These are phyloP conservation scores for Dactylella cylindrospora DNA, from an alignment of 2,329 filamentous ascomycete genomes.

Conservation along the genomic window DNA sequence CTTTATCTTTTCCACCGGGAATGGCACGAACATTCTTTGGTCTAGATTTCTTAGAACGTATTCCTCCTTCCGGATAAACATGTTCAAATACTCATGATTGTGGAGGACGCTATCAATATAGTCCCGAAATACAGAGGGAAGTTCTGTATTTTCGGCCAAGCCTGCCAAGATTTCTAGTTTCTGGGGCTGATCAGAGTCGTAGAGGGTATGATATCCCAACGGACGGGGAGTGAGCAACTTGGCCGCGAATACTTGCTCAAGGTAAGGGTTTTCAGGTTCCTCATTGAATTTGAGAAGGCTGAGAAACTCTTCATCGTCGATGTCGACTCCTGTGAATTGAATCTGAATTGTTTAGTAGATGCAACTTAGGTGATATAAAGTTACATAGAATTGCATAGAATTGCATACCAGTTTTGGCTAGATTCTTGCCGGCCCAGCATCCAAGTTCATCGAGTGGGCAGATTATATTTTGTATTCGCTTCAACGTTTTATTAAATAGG, in stretches of 20 bases:
- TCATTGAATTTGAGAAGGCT: too few species aligned
- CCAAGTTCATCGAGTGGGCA: slow-evolving; percentile 22
- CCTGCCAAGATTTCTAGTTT: slow-evolving; percentile 27
- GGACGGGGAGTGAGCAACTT: slow-evolving; percentile 9
- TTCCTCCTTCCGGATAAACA: slow-evolving; percentile 25
- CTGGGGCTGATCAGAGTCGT: slow-evolving; percentile 25
- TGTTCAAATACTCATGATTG: slow-evolving; percentile 38
- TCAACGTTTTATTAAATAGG: slow-evolving; percentile 33
- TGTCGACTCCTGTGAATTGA: too few species aligned
- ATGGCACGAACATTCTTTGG: slow-evolving; percentile 19
- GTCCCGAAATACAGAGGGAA: slow-evolving; percentile 30
- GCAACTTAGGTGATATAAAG: too few species aligned
- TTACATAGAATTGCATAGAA: too few species aligned
- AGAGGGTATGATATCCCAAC: slow-evolving; percentile 29
- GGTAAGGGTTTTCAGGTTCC: slow-evolving; percentile 34
- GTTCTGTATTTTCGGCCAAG: slow-evolving; percentile 35
- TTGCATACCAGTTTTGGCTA: slow-evolving; percentile 19
- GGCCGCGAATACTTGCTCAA: slow-evolving; percentile 29
- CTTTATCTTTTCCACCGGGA: slow-evolving; percentile 17
- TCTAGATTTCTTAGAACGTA: slow-evolving; percentile 39
- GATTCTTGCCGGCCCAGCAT: slow-evolving; percentile 32
- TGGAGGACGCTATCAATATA: slow-evolving; percentile 28
- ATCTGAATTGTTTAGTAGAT: too few species aligned
- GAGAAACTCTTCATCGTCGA: too few species aligned
- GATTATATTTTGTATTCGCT: slow-evolving; percentile 24